Evolutionary conservation across 2,329 filamentous ascomycete species (phyloP).

Genomic region (Fusarium oxysporum): DNA sequence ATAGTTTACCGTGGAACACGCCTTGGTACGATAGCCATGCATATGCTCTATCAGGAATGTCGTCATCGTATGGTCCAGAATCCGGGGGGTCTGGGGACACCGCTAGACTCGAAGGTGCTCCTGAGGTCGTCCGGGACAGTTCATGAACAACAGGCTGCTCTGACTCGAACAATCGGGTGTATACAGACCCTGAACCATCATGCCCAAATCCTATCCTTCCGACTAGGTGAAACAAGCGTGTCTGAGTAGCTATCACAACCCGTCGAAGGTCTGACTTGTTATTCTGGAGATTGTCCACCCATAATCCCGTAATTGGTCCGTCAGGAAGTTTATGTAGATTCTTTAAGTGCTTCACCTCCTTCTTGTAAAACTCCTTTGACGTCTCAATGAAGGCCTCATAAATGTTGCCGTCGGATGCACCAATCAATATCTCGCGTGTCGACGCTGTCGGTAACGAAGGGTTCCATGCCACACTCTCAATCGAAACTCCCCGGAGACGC

Average conservation of each 20-base stretch:
- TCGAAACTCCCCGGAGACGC: conserved; percentile 84
- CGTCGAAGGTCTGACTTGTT: conserved; percentile 78
- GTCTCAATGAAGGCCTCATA: conserved; percentile 97
- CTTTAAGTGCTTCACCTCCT: conserved; percentile 93
- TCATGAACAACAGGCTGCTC: conserved; percentile 85
- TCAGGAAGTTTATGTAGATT: conserved; percentile 84
- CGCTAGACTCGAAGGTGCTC: conserved; percentile 72
- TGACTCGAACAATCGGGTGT: conserved; percentile 86
- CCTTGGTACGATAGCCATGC: conserved; percentile 93
- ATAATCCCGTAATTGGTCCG: conserved; percentile 85
- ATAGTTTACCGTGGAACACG: conserved; percentile 85
- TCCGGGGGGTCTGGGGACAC: conserved; percentile 81
- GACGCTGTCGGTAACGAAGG: conserved; percentile 92
- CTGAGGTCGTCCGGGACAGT: conserved; percentile 67
- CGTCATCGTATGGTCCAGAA: conserved; percentile 64
- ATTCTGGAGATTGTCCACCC: conserved; percentile 79
- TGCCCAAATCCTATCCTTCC: conserved; percentile 80
- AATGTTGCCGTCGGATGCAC: conserved; percentile 91
- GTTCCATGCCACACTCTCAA: conserved; percentile 95
- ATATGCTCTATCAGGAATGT: conserved; percentile 78
- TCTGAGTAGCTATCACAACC: conserved; percentile 83
- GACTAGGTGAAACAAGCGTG: conserved; percentile 81
- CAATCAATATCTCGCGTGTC: conserved; percentile 92
- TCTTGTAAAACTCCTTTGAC: conserved; percentile 92
- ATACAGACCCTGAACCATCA: conserved; percentile 87